Conservation (phyloP, 768 basidiomycete species). For the Suillus variegatus region DNA sequence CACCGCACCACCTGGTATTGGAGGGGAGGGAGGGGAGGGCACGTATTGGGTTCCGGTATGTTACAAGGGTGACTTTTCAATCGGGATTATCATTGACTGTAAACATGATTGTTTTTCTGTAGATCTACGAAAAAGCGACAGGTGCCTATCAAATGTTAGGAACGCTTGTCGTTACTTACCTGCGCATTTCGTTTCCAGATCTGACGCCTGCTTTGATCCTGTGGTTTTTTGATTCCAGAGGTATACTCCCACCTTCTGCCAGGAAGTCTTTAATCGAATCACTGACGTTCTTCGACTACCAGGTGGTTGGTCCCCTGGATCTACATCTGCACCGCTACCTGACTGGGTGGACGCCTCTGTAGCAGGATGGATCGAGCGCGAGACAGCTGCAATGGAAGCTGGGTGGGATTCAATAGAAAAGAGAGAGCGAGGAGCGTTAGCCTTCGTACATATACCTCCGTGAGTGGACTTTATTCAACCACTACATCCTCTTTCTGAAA, state of each 20-base stretch:
- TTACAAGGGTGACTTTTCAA: not conserved
- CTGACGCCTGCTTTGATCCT: slow-evolving; percentile 54
- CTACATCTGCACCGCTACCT: slow-evolving; percentile 35
- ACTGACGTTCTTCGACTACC: slow-evolving; percentile 12
- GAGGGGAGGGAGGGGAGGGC: slow-evolving; percentile 62
- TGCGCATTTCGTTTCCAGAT: slow-evolving; percentile 25
- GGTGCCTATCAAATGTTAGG: slow-evolving; percentile 27
- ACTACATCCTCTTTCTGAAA: not conserved
- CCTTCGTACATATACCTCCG: slow-evolving; percentile 80
- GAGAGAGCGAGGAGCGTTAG: slow-evolving; percentile 50
- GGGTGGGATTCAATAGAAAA: slow-evolving; percentile 57
- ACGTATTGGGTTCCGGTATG: slow-evolving; percentile 78
- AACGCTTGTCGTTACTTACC: no score
- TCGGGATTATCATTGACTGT: not conserved
- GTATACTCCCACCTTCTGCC: slow-evolving; percentile 27
- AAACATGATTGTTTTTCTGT: not conserved
- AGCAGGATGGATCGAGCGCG: slow-evolving; percentile 57
- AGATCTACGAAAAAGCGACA: slow-evolving; percentile 30
- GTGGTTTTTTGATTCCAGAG: slow-evolving; percentile 80
- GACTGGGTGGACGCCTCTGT: slow-evolving; percentile 74
- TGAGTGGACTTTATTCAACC: slow-evolving; percentile 33
- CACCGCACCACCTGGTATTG: slow-evolving; percentile 57
- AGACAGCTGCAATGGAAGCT: slow-evolving; percentile 53
- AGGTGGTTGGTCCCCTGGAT: slow-evolving; percentile 51
- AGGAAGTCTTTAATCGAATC: not conserved